These are phyloP conservation scores for Maudiozyma pseudohumilis DNA, from an alignment of 805 yeast genomes.

Conservation along the genomic window DNA sequence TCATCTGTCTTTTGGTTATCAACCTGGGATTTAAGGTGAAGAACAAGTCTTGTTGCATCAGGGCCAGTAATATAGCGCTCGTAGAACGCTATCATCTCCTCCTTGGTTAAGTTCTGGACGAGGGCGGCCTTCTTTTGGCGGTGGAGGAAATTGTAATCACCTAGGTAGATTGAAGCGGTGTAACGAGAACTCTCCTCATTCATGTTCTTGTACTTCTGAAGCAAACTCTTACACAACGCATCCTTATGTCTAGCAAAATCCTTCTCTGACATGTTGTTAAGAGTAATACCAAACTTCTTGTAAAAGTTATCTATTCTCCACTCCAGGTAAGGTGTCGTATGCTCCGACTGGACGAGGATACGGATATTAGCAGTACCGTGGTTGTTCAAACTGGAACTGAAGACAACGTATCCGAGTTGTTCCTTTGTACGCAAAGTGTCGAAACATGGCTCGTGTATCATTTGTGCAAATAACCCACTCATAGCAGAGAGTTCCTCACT, in stretches of 20 bases:
- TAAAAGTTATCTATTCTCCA: slow-evolving; percentile 66
- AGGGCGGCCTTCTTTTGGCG: slow-evolving; percentile 47
- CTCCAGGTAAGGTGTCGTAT: slow-evolving; percentile 62
- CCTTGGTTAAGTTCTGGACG: slow-evolving; percentile 43
- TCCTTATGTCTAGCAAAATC: slow-evolving; percentile 62
- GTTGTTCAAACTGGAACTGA: slow-evolving; percentile 58
- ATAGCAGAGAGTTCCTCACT: slow-evolving; percentile 34
- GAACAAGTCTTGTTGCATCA: slow-evolving; percentile 37
- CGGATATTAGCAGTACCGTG: slow-evolving; percentile 54
- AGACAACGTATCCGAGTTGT: slow-evolving; percentile 91
- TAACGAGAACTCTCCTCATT: slow-evolving; percentile 61
- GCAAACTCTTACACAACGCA: slow-evolving; percentile 55
- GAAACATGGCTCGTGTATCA: slow-evolving; percentile 80
- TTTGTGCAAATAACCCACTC: slow-evolving; percentile 59
- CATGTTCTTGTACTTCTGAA: slow-evolving; percentile 67
- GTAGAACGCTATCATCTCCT: slow-evolving; percentile 50
- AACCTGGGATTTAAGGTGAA: slow-evolving; percentile 51
- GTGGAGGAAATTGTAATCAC: slow-evolving; percentile 66
- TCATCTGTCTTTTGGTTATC: slow-evolving; percentile 15
- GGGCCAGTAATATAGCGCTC: slow-evolving; percentile 33
- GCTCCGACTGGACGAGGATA: slow-evolving; percentile 75
- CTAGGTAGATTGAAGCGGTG: slow-evolving; percentile 60
- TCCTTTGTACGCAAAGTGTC: slow-evolving; percentile 85
- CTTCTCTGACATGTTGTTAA: slow-evolving; percentile 45
- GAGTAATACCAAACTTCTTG: slow-evolving; percentile 33